Percentiles rank a stretch among this genome's conserved stretches.
These are phyloP conservation scores for Olyra latifolia DNA, from an alignment of 176 grass and related monocot genomes.

Conservation along the genomic window DNA sequence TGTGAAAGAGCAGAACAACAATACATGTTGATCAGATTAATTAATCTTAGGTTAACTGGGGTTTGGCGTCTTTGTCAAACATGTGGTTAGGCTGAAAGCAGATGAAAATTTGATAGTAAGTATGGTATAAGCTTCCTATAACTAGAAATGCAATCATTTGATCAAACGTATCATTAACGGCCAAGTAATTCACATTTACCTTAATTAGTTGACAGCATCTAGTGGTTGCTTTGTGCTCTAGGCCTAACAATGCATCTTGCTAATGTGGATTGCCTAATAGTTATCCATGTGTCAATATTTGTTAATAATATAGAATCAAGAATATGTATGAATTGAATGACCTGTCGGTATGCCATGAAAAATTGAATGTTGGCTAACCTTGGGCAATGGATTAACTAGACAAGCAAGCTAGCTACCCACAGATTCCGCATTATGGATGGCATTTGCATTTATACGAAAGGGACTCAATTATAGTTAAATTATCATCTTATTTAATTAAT, in stretches of 20 bases:
- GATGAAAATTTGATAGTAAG: conserved; percentile 8
- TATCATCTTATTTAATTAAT: background rate
- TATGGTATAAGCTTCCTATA: conserved; percentile 4
- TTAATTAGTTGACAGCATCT: background rate
- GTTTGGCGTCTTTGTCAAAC: background rate
- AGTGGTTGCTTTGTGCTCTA: conserved; percentile 22
- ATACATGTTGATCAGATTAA: background rate
- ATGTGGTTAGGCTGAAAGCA: background rate
- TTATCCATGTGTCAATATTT: conserved; percentile 26
- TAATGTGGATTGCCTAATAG: conserved; percentile 4
- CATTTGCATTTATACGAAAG: conserved; percentile 52
- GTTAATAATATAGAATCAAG: conserved; percentile 23
- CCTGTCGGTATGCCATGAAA: conserved; percentile 15
- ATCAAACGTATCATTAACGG: conserved; percentile 1
- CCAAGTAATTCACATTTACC: conserved; percentile 19
- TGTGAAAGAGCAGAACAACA: background rate
- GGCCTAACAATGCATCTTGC: conserved; percentile 41
- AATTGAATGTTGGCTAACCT: background rate
- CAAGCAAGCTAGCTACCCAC: background rate
- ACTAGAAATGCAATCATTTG: conserved; percentile 41
- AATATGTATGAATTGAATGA: conserved; percentile 19
- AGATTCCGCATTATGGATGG: conserved; percentile 34
- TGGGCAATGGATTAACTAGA: conserved; percentile 29
- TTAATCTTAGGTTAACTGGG: background rate
- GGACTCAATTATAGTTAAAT: conserved; percentile 26